Evolutionary conservation across 352 stramenopile genomes (phyloP).

Genomic region (Aphanomyces invadans): DNA sequence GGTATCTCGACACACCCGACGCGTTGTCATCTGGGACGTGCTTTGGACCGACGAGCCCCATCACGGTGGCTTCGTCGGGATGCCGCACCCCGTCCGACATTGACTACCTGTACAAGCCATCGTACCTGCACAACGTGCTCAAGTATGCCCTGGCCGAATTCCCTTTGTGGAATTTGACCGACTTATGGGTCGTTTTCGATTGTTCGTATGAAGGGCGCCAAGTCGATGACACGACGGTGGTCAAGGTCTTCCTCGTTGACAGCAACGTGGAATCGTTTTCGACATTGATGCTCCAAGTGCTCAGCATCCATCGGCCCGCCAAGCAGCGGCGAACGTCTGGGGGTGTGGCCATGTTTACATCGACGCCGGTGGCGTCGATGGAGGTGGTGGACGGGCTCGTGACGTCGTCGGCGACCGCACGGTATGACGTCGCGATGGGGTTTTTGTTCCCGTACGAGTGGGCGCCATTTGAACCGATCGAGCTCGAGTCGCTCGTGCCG

Average conservation of each 20-base stretch:
- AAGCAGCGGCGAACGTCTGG: background rate
- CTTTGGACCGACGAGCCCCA: background rate
- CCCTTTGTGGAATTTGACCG: background rate
- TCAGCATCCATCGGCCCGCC: background rate
- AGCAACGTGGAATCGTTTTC: background rate
- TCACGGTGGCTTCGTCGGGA: background rate
- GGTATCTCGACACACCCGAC: background rate
- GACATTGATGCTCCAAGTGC: background rate
- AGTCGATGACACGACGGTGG: background rate
- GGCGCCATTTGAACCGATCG: background rate
- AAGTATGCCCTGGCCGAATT: background rate
- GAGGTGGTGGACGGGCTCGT: background rate
- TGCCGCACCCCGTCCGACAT: background rate
- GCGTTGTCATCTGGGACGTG: background rate
- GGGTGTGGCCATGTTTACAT: background rate
- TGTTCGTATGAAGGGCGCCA: background rate
- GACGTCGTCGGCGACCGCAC: background rate
- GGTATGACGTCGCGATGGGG: background rate
- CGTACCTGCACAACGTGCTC: background rate
- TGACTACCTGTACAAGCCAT: background rate
- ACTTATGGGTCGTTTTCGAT: background rate
- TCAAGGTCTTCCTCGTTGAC: conserved; percentile 9
- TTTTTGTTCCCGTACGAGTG: conserved; percentile 11
- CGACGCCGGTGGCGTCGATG: background rate
- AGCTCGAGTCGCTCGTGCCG: background rate